phyloP scores from a whole-genome alignment of 23 red algal genomes.

The Agarophyton chilense region DNA sequence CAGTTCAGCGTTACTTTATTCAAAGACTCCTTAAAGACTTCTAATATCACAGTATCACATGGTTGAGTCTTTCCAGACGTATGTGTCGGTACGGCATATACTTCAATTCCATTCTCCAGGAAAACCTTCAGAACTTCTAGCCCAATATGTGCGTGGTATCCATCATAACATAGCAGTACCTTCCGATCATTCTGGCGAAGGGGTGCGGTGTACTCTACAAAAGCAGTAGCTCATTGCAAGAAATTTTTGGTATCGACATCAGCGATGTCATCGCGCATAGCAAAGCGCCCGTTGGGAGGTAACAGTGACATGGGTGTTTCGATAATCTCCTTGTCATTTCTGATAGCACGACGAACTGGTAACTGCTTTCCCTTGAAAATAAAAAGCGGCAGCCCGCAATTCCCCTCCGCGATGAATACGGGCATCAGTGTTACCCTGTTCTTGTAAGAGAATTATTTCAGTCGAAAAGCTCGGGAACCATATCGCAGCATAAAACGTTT shows the following conservation, averaged over 20 bases:
- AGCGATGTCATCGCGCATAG: background rate
- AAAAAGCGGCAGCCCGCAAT: background rate
- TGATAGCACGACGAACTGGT: background rate
- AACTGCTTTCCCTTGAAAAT: background rate
- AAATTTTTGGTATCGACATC: background rate
- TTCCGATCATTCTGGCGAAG: background rate
- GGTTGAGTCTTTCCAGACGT: background rate
- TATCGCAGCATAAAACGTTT: background rate
- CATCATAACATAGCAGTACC: conserved; percentile 8
- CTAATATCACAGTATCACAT: background rate
- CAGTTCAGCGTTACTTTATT: background rate
- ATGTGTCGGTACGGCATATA: background rate
- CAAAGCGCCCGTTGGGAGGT: background rate
- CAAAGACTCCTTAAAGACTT: background rate
- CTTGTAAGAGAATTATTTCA: background rate
- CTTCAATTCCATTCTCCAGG: background rate
- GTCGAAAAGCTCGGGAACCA: background rate
- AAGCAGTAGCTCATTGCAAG: background rate
- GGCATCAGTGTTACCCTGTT: background rate
- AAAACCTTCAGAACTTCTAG: background rate
- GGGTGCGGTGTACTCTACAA: background rate
- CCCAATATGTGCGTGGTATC: background rate
- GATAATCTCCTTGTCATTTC: background rate
- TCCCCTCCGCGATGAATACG: background rate
- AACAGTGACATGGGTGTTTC: background rate